Evolutionary conservation across 805 yeast genomes (phyloP), one percentile per base, ranked within the genome.

Genomic region (Jamesozyma jinghongensis): DNA sequence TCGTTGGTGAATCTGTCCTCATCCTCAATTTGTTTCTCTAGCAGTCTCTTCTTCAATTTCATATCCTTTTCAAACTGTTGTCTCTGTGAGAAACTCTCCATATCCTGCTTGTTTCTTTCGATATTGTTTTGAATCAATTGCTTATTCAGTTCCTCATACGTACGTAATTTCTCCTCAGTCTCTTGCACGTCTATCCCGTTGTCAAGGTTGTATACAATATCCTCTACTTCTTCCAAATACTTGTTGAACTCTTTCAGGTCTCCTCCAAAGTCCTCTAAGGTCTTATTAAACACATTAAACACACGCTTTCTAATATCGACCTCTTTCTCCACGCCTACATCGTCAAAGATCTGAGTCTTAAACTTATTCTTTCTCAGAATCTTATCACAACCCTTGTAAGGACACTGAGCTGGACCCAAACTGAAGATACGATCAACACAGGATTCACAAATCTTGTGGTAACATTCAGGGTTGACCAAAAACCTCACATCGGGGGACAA

Each of bases 401-500:
- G 98, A 59, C 99, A 92, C 17, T 88, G 92, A 0, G 96, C 92
- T 0, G 98, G 98, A 3, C 99, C 99, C 38, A 83, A 67, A 5
- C 95, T 77, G 58, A 85, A 92, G 40, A 92, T 88, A 49, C 98
- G 74, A 62, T 92, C 97, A 33, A 90, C 97, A 65, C 98, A 92
- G 1, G 94, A 79, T 52, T 83, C 97, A 66, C 99, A 92, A 62
- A 92, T 90, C 69, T 86, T 90, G 59, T 92, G 99, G 59, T 92
- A 92, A 65, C 99, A 92, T 61, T 92, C 98, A 0, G 97, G 95
- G 54, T 92, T 92, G 48, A 92, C 87, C 41, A 90, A 74, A 57
- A 92, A 90, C 49, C 74, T 78, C 81, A 92, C 83, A 51, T 88
- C 86, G 19, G 97, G 97, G 34, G 95, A 85, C 46, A 92, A 70